These are phyloP conservation scores for Erodium trifolium DNA, from an alignment of 441 rosid genomes.

Conservation along the genomic window DNA sequence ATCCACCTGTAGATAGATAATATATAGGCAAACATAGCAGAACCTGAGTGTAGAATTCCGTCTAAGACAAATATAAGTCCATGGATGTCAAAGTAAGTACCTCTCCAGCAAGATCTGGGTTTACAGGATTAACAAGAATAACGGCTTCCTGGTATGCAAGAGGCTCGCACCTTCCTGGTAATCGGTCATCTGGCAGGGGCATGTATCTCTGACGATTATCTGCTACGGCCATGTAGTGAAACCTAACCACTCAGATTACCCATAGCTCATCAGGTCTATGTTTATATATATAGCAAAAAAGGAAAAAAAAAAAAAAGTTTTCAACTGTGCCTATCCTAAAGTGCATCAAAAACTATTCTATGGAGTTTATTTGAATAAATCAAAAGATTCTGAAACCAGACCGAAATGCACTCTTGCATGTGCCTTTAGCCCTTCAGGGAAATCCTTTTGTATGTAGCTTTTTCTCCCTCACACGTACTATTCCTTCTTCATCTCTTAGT, in stretches of 20 bases:
- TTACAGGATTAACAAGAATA: conserved; percentile 59
- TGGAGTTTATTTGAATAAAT: no score
- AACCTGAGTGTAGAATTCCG: neutral
- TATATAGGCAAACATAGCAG: neutral
- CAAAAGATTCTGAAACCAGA: neutral
- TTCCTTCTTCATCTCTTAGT: neutral
- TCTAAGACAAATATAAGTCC: neutral
- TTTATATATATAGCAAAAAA: neutral
- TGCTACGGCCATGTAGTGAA: conserved; percentile 70
- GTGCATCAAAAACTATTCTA: neutral
- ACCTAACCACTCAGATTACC: conserved; percentile 31
- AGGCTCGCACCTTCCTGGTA: conserved; percentile 45
- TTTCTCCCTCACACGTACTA: neutral
- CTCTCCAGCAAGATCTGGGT: conserved; percentile 71
- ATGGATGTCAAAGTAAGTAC: conserved; percentile 22
- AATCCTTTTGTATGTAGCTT: neutral
- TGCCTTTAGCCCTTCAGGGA: neutral
- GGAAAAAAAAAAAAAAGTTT: neutral
- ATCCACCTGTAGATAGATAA: conserved; percentile 39
- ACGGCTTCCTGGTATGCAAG: conserved; percentile 79
- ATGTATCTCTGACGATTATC: conserved; percentile 68
- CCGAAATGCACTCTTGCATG: neutral
- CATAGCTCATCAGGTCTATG: neutral
- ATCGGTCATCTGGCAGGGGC: conserved; percentile 78
- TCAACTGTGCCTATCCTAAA: neutral